Conservation (phyloP, 2,329 filamentous ascomycete species). For the Fusarium paranaense region DNA sequence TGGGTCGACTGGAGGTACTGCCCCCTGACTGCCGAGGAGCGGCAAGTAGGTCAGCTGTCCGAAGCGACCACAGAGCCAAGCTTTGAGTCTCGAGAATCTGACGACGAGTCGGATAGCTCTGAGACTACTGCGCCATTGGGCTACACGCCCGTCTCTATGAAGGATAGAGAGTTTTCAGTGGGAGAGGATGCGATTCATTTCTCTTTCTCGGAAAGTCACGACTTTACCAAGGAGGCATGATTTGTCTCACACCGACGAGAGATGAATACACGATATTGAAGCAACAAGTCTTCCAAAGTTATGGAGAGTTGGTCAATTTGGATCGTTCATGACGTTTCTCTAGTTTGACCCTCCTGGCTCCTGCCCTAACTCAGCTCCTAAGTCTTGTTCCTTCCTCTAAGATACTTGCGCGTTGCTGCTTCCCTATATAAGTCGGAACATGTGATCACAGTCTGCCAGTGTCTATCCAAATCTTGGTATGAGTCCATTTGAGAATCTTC, state of each 20-base stretch:
- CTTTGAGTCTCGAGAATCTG: background rate
- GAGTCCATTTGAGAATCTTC: background rate
- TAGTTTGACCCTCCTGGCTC: background rate
- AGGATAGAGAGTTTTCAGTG: background rate
- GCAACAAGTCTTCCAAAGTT: background rate
- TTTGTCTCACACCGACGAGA: background rate
- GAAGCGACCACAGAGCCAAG: background rate
- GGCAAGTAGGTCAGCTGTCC: background rate
- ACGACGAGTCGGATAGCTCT: background rate
- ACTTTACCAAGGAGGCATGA: background rate
- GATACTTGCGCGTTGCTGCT: background rate
- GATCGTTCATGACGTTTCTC: background rate
- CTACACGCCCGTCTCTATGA: background rate
- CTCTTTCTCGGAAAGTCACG: background rate
- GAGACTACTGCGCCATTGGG: background rate
- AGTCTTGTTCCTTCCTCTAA: background rate
- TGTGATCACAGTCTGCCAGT: background rate
- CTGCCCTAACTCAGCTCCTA: background rate
- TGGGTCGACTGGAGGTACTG: constrained; percentile 17
- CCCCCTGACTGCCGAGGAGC: background rate
- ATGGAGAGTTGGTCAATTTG: background rate
- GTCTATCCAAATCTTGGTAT: background rate
- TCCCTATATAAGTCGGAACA: background rate
- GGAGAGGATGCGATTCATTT: background rate
- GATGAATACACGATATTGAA: background rate